Evolutionary conservation across 2,329 filamentous ascomycete genomes (phyloP).

Genomic region (Macrophomina phaseolina): DNA sequence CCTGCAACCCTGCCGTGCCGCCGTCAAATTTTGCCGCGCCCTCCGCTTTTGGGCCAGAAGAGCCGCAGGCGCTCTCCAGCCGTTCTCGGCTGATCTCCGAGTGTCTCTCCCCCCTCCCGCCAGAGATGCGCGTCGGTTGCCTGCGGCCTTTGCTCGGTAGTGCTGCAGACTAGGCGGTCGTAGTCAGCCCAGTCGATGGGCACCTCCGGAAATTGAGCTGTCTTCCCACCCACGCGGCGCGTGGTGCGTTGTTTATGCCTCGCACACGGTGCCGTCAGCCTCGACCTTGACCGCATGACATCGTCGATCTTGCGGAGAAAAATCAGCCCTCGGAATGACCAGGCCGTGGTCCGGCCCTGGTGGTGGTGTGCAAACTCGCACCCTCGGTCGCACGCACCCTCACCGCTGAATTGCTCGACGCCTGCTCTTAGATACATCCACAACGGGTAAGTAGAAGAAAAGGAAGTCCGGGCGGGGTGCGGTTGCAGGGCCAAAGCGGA

Average conservation of each 20-base stretch:
- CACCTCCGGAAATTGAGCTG: constrained; percentile 5
- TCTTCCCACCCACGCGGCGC: background rate
- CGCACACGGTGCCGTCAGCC: background rate
- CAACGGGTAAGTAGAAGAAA: background rate
- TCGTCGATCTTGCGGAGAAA: constrained; percentile 13
- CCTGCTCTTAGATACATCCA: background rate
- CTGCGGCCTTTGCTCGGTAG: constrained; percentile 12
- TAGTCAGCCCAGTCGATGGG: background rate
- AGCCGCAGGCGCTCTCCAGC: constrained; percentile 13
- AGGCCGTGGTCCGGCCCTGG: background rate
- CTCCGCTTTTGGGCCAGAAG: background rate
- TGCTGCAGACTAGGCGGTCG: background rate
- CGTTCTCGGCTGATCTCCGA: constrained; percentile 4
- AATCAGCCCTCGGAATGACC: background rate
- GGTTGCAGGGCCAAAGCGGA: background rate
- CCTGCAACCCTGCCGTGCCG: constrained; percentile 1
- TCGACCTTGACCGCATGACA: constrained; percentile 16
- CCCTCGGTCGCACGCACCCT: background rate
- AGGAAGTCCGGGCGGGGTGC: background rate
- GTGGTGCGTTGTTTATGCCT: constrained; percentile 10
- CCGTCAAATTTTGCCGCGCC: background rate
- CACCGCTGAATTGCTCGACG: constrained; percentile 1
- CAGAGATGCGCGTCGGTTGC: constrained; percentile 3
- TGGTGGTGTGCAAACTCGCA: constrained; percentile 10
- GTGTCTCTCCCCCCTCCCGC: background rate